Base-by-base conservation (phyloP, 257 asterid species). In the Coffea canephora region DNA sequence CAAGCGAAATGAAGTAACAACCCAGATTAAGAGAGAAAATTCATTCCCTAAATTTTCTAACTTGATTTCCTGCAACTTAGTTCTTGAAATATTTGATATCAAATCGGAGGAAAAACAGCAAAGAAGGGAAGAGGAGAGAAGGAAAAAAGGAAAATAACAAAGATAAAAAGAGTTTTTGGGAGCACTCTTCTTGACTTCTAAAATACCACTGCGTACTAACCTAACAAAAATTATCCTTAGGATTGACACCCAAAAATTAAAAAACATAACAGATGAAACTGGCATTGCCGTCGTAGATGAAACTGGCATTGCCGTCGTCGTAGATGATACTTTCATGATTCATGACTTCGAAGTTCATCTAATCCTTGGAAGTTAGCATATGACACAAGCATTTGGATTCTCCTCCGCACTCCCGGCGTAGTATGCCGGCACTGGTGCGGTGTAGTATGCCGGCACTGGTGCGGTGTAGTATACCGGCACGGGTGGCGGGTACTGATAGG, bases 361-460 rank as follows among this genome's bases (percentile, higher is more conserved):
- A 64, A 25, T 16, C n/a, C 46, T 76, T 76, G 79, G 73, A 76
- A 45, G 62, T 67, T 39, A 85, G 72, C 69, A 75, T 41, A 85
- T 85, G 59, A 71, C 85, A 67, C 88, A 85, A 25, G 82, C 69
- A 79, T 82, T 82, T 67, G 88, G 84, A 84, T 84, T 82, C 19
- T 83, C 94, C 70, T 93, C 94, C 16, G 75, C 84, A 21, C 84
- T 41, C 77, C 89, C 78, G 45, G 52, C 13, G 15, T 71, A 87
- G 31, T 31, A 0, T 31, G 31, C 31, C 31, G 31, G 31, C 31
- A 31, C 27, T 27, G 27, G 31, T 31, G 31, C 31, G 1, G 31
- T 0, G 31, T 31, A 31, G 50, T 90, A 87, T 52, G 31, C 31
- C 31, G 31, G 31, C 31, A 31, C 27, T 27, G 27, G 31, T 31